These are phyloP conservation scores for Collybiopsis confluens DNA, from an alignment of 768 basidiomycete species.

Conservation along the genomic window DNA sequence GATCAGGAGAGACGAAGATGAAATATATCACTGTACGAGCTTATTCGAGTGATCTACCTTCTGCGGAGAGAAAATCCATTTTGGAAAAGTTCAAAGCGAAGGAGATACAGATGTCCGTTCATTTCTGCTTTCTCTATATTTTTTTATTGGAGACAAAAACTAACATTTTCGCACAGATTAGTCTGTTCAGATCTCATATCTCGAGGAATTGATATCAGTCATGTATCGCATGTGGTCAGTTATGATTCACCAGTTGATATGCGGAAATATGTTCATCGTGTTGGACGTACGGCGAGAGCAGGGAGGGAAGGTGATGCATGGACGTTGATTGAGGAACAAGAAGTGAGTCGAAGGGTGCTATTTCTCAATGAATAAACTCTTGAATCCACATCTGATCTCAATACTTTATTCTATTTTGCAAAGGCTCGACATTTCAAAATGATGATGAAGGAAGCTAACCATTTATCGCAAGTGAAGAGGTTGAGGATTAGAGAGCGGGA, in stretches of 20 bases:
- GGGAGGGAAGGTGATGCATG: constrained; percentile 87
- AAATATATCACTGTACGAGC: constrained; percentile 47
- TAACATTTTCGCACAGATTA: constrained; percentile 45
- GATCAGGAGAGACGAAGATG: constrained; percentile 16
- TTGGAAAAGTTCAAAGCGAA: constrained; percentile 78
- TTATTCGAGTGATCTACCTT: constrained; percentile 84
- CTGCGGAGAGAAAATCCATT: constrained; percentile 68
- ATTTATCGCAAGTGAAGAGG: constrained; percentile 65
- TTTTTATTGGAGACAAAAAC: not conserved
- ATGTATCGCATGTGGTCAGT: constrained; percentile 89
- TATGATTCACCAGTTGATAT: constrained; percentile 98
- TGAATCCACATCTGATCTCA: too few relatives aligned
- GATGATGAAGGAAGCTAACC: constrained; percentile 71
- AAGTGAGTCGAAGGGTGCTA: too few relatives aligned
- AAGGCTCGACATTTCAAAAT: constrained; percentile 86
- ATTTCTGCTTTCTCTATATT: constrained; percentile 5
- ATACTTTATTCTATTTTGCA: too few relatives aligned
- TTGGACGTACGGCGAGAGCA: constrained; percentile 93
- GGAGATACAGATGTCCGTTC: constrained; percentile 75
- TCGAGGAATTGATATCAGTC: constrained; percentile 91
- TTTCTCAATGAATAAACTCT: too few relatives aligned
- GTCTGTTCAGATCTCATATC: constrained; percentile 97
- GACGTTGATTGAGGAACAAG: constrained; percentile 94
- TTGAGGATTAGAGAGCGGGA: constrained; percentile 61
- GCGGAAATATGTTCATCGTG: constrained; percentile 97